Base-by-base conservation (phyloP, 306 rosid species). In the Alnus rubra region DNA sequence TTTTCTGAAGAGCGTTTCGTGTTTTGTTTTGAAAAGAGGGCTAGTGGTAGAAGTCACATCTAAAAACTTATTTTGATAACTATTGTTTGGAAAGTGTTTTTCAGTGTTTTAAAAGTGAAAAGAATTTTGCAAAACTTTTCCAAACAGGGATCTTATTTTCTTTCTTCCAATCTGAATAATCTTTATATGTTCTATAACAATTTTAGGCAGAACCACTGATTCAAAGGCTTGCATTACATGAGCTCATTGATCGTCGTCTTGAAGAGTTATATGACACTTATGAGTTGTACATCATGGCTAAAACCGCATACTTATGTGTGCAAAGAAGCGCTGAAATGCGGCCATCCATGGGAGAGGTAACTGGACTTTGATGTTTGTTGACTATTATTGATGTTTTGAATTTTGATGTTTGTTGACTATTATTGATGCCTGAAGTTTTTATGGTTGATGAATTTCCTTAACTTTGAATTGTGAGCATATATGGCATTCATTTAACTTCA, bases 331-430 rank as follows among this genome's bases (percentile, higher is more conserved):
- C 98, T 47, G 84, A 83, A 76, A 84, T 73, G 87, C 93, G 98
- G 53, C 96, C 97, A 23, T 87, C 93, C 31, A 90, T 91, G 83
- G 89, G 88, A 83, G 91, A 89, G 92, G 98, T 92, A 86, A 15
- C 35, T 73, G 31, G 2, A 74, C 53, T 44, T 52, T 55, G 19
- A 14, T 39, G 16, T 31, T 44, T 18, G 64, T 28, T 18, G n/a
- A n/a, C n/a, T n/a, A n/a, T n/a, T n/a, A n/a, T n/a, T n/a, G n/a
- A n/a, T n/a, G n/a, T n/a, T n/a, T n/a, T n/a, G n/a, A n/a, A n/a
- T n/a, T n/a, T n/a, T n/a, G n/a, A n/a, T n/a, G n/a, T n/a, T n/a
- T n/a, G n/a, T n/a, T n/a, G 59, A 45, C 63, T 49, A 56, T 28
- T 19, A 18, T 49, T 56, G 19, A 49, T 64, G 37, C 19, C n/a